These are phyloP conservation scores for Mycena indigotica DNA, from an alignment of 768 basidiomycete species.

Conservation along the genomic window DNA sequence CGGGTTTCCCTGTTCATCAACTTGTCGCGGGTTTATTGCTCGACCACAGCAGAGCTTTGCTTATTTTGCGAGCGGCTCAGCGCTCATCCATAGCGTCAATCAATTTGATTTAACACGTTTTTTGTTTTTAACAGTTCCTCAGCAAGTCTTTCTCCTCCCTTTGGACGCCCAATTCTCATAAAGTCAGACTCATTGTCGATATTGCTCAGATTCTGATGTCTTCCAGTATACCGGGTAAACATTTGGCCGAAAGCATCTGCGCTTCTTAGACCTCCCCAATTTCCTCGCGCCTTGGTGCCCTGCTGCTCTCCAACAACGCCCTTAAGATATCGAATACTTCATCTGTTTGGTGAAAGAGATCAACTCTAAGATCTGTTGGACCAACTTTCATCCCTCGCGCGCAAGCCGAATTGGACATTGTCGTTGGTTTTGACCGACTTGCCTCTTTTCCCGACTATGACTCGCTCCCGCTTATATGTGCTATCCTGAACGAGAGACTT, in stretches of 20 bases:
- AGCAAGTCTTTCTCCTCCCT: too few species aligned
- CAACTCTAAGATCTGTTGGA: constrained; percentile 36
- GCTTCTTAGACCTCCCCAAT: constrained; percentile 46
- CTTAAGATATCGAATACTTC: constrained; percentile 41
- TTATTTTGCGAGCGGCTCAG: too few species aligned
- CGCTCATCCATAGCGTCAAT: too few species aligned
- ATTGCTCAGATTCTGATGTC: neutral
- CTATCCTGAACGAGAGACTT: constrained; percentile 42
- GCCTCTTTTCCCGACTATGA: constrained; percentile 40
- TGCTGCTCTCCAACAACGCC: constrained; percentile 27
- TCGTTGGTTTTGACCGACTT: constrained; percentile 39
- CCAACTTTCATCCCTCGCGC: constrained; percentile 38
- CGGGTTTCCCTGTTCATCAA: too few species aligned
- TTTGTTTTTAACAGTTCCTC: too few species aligned
- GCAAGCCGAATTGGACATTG: constrained; percentile 41
- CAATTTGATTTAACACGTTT: too few species aligned
- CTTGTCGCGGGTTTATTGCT: too few species aligned
- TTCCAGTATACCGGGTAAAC: constrained; percentile 49
- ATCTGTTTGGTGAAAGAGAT: constrained; percentile 45
- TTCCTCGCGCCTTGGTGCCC: constrained; percentile 19
- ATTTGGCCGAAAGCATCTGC: constrained; percentile 49
- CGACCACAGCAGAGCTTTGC: too few species aligned
- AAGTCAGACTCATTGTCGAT: constrained; percentile 29
- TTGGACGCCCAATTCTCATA: constrained; percentile 31
- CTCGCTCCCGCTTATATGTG: constrained; percentile 38